These are phyloP conservation scores for Austroboletus novae-zelandiae DNA, from an alignment of 1,284 basidiomycete species.

Conservation along the genomic window DNA sequence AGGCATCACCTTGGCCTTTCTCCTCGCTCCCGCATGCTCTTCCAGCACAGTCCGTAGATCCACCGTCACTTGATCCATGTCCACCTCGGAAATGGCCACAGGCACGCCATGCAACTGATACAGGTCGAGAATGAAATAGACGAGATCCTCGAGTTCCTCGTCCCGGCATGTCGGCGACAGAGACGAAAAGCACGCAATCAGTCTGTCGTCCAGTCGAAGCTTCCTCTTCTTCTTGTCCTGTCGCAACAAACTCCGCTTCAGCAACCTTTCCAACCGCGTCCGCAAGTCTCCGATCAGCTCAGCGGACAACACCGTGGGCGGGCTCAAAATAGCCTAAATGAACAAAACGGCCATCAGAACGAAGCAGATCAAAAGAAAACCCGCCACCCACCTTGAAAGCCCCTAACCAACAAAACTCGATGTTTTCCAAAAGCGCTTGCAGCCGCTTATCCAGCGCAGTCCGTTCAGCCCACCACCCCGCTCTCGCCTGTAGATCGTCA, in stretches of 20 bases:
- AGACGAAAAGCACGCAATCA: slow-evolving; percentile 86
- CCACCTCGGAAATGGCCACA: slow-evolving; percentile 89
- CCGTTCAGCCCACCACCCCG: slow-evolving; percentile 86
- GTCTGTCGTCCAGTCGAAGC: slow-evolving; percentile 56
- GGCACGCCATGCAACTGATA: slow-evolving; percentile 92
- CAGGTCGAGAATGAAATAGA: slow-evolving; percentile 92
- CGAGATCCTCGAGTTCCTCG: slow-evolving; percentile 93
- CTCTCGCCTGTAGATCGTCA: slow-evolving; percentile 61
- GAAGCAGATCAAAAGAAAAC: not conserved
- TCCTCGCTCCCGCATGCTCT: slow-evolving; percentile 55
- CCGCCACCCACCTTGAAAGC: slow-evolving; percentile 80
- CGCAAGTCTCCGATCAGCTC: slow-evolving; percentile 58
- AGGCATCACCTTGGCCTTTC: slow-evolving; percentile 28
- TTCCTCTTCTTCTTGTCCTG: slow-evolving; percentile 34
- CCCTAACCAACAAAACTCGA: slow-evolving; percentile 97
- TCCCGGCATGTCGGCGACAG: slow-evolving; percentile 81
- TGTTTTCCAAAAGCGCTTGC: slow-evolving; percentile 72
- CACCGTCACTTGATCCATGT: slow-evolving; percentile 81
- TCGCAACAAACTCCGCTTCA: slow-evolving; percentile 61
- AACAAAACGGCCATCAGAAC: not conserved
- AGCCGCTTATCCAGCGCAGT: slow-evolving; percentile 76
- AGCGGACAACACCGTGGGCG: slow-evolving; percentile 44
- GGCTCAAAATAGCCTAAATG: slow-evolving; percentile 69
- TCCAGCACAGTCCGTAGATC: slow-evolving; percentile 71
- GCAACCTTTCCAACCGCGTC: slow-evolving; percentile 67